A percentile compares a stretch with the other conserved stretches of the same genome.
phyloP scores from a whole-genome alignment of 306 rosid species.

The Cicer cuneatum region DNA sequence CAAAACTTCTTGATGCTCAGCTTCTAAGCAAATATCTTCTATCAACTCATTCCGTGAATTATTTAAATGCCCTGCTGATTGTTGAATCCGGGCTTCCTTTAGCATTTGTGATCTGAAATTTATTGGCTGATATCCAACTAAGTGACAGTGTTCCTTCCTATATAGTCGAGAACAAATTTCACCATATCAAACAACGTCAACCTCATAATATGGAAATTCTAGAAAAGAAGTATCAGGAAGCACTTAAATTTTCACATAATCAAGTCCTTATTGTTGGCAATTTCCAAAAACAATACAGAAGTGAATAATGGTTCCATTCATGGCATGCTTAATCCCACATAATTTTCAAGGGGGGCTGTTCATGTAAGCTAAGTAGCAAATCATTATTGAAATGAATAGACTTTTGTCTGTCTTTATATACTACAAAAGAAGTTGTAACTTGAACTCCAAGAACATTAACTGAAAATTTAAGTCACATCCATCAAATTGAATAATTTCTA shows the following conservation, averaged over 20 bases:
- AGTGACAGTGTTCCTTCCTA: conserved; percentile 85
- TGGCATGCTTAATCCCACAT: background rate
- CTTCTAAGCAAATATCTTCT: conserved; percentile 32
- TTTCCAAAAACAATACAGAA: background rate
- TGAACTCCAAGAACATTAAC: conserved; percentile 22
- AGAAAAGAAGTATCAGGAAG: conserved; percentile 32
- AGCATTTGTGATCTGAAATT: conserved; percentile 47
- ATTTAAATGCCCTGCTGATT: conserved; percentile 45
- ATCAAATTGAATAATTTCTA: background rate
- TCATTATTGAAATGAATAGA: conserved; percentile 23
- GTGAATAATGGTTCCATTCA: background rate
- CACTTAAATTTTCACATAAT: background rate
- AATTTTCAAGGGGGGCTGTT: too few relatives aligned
- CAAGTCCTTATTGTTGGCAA: conserved; percentile 13
- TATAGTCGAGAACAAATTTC: conserved; percentile 50
- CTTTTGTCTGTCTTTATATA: background rate
- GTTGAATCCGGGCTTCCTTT: conserved; percentile 45
- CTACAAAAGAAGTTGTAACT: conserved; percentile 2
- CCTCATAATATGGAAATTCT: conserved; percentile 22
- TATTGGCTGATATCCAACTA: conserved; percentile 68
- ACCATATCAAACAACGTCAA: conserved; percentile 34
- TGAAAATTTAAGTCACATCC: conserved; percentile 4
- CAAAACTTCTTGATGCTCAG: conserved; percentile 33
- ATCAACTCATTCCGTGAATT: conserved; percentile 45
- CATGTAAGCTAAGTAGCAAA: conserved; percentile 10